Evolutionary conservation across 78 protist species (phyloP).

Genomic region (Isochrysis galbana): DNA sequence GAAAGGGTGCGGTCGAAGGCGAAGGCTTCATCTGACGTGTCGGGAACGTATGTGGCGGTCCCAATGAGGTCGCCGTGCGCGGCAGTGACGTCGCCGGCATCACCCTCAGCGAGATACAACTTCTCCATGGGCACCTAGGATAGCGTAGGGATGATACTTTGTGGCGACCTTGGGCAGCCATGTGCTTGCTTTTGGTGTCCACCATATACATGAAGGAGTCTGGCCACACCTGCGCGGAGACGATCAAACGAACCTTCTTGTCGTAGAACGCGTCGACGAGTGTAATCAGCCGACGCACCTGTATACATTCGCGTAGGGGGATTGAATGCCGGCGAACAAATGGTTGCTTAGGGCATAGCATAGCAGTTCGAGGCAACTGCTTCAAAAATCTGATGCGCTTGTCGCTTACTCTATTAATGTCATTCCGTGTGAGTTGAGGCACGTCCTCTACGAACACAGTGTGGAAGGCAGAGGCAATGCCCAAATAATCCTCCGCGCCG

Average conservation of each 20-base stretch:
- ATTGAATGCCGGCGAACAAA: too few species aligned
- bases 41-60: too few species aligned
- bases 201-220: neutral
- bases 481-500: conserved; percentile 1
- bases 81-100: too few species aligned
- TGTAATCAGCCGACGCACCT: neutral
- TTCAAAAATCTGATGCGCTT: too few species aligned
- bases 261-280: neutral
- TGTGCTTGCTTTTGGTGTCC: neutral
- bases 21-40: neutral
- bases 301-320: too few species aligned
- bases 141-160: neutral
- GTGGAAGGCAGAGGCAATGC: neutral
- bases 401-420: neutral
- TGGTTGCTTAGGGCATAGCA: too few species aligned
- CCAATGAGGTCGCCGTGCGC: too few species aligned
- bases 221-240: neutral
- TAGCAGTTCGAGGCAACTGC: too few species aligned
- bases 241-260: neutral
- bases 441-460: neutral
- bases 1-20: neutral
- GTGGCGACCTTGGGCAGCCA: too few species aligned
- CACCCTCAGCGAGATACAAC: neutral
- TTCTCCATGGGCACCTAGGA: neutral
- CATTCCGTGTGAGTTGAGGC: neutral